Conservation (phyloP, 1,284 basidiomycete species). For the Ceratobasidium sp. region DNA sequence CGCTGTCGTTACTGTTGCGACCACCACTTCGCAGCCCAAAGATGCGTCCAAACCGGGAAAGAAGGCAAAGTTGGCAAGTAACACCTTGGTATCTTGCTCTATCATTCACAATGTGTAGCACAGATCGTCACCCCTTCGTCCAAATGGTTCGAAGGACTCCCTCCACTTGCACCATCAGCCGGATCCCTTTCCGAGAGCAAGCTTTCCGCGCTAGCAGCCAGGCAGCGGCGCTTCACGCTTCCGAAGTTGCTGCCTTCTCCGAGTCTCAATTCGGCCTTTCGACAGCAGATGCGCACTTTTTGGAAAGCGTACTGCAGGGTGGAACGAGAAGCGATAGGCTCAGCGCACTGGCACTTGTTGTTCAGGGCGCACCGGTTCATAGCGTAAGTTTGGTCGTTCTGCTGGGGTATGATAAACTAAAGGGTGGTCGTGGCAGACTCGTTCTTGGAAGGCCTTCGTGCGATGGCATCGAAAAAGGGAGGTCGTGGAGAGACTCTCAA, state of each 20-base stretch:
- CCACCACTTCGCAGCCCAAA: slow-evolving; percentile 7
- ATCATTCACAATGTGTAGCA: background rate
- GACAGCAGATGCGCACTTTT: slow-evolving; percentile 77
- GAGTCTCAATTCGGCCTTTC: slow-evolving; percentile 47
- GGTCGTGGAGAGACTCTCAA: slow-evolving; percentile 91
- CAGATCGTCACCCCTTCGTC: slow-evolving; percentile 7
- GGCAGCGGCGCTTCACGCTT: slow-evolving; percentile 60
- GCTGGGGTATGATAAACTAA: background rate
- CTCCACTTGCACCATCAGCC: slow-evolving; percentile 48
- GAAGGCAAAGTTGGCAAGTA: slow-evolving; percentile 40
- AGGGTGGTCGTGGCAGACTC: slow-evolving; percentile 56
- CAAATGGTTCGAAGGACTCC: slow-evolving; percentile 63
- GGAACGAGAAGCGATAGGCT: slow-evolving; percentile 95
- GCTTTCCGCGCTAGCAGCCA: slow-evolving; percentile 57
- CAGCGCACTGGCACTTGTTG: slow-evolving; percentile 88
- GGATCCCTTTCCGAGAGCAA: slow-evolving; percentile 48
- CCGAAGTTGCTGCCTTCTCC: slow-evolving; percentile 54
- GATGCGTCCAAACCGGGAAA: slow-evolving; percentile 42
- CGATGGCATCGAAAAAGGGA: slow-evolving; percentile 81
- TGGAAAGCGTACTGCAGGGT: slow-evolving; percentile 80
- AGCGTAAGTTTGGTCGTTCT: slow-evolving; percentile 47
- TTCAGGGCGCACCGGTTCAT: slow-evolving; percentile 90
- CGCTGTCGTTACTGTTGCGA: background rate
- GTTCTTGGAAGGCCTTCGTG: slow-evolving; percentile 78
- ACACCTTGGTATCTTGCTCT: background rate